Evolutionary conservation across 352 stramenopile species (phyloP), one percentile per base, ranked within the genome.

Genomic region (Pythium aristosporum): DNA sequence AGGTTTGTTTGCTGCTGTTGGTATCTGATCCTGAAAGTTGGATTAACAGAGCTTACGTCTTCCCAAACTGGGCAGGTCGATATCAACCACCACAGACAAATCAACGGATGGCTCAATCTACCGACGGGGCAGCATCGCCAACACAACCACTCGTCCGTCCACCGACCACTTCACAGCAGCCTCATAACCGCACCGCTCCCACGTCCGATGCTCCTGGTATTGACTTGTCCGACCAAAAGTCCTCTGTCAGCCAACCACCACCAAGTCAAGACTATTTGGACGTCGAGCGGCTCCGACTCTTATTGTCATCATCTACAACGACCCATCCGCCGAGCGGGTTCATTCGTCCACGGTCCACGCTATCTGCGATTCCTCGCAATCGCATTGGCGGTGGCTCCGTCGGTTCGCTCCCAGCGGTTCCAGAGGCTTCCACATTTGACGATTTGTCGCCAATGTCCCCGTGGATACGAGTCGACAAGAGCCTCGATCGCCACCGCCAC

Each of bases 391-490:
- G 11, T 41, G 42, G 50, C 21, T 8, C 30, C 5, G 15, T 5
- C 5, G 11, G 34, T 7, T 53, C 28, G 20, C 58, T 72, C 32
- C 9, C 39, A 20, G 30, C 34, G 0, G 37, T 70, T 23, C 21
- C 50, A 43, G 61, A 74, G 51, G 18, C 49, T 23, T 30, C 42
- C 9, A 10, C 32, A 4, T 57, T 69, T 23, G 50, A 65, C 23
- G 56, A 63, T 34, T 10, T 20, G 16, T 63, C 41, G 2, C 25
- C 39, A 1, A 25, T 51, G n/a, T 63, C 58, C 16, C 65, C 54
- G 5, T 75, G 64, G 69, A 57, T 73, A 44, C 63, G 53, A 37
- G 69, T 83, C n/a, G 80, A 87, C 50, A 72, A 82, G 3, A 53
- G 39, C 11, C 10, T 55, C 0, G 76, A 86, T 57, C 55, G 71